These are phyloP conservation scores for Blepharisma stoltei DNA, from an alignment of 73 alveolate species.

Conservation along the genomic window DNA sequence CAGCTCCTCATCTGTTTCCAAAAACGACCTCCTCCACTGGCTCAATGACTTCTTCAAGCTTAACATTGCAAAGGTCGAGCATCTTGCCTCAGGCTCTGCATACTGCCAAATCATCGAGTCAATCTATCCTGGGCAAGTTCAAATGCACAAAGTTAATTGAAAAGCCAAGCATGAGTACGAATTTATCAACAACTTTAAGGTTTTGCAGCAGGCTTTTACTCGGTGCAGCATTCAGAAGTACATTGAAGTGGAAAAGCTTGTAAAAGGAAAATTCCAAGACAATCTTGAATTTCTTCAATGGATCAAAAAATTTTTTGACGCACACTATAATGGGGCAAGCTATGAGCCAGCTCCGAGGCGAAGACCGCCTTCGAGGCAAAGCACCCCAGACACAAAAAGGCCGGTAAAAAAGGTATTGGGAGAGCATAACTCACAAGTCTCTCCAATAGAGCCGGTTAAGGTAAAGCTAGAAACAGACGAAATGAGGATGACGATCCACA, in stretches of 20 bases:
- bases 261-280: constrained; percentile 89
- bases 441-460: no score
- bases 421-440: no score
- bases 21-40: constrained; percentile 81
- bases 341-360: constrained; percentile 86
- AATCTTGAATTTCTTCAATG: constrained; percentile 89
- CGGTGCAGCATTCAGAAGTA: constrained; percentile 73
- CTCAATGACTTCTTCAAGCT: constrained; percentile 62
- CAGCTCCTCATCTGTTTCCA: constrained; percentile 84
- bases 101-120: constrained; percentile 85
- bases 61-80: constrained; percentile 74
- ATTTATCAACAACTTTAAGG: constrained; percentile 81
- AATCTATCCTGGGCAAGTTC: constrained; percentile 77
- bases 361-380: constrained; percentile 33
- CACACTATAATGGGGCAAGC: constrained; percentile 57
- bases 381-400: no score
- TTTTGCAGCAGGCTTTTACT: constrained; percentile 81
- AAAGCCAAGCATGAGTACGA: constrained; percentile 90
- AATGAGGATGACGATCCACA: constrained; percentile 60
- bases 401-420: no score
- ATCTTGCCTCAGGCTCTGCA: constrained; percentile 85
- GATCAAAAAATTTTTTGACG: constrained; percentile 81
- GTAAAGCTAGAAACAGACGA: constrained; percentile 37
- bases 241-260: constrained; percentile 74
- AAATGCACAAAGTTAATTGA: constrained; percentile 85